Percentiles rank a stretch among this genome's conserved stretches.
Evolutionary conservation across 2,329 filamentous ascomycete species (phyloP).

Genomic region (Trichoderma sp.): DNA sequence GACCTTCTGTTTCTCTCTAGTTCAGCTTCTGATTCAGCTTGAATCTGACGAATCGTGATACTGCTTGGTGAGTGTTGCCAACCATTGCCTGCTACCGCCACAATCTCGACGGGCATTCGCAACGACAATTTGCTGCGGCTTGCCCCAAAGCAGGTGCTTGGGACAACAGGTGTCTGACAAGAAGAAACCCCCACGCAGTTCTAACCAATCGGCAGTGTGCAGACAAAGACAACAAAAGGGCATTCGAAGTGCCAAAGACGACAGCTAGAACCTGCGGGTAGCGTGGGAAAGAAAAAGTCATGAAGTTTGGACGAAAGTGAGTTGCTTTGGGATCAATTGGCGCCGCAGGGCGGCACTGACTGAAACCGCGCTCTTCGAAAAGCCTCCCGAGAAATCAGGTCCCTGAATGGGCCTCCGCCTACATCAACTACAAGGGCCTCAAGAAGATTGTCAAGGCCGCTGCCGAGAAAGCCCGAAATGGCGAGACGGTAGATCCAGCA

Average conservation of each 20-base stretch:
- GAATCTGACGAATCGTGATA: background rate
- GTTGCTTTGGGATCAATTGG: slow-evolving; percentile 32
- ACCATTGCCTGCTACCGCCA: background rate
- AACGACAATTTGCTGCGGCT: background rate
- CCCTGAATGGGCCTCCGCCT: slow-evolving; percentile 80
- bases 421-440: slow-evolving; percentile 87
- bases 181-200: slow-evolving; percentile 13
- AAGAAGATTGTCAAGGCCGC: slow-evolving; percentile 94
- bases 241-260: slow-evolving; percentile 3
- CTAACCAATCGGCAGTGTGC: slow-evolving; percentile 21
- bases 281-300: slow-evolving; percentile 35
- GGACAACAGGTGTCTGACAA: slow-evolving; percentile 5
- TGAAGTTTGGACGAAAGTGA: slow-evolving; percentile 68
- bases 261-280: background rate
- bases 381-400: slow-evolving; percentile 78
- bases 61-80: slow-evolving; percentile 6
- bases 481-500: slow-evolving; percentile 82
- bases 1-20: background rate
- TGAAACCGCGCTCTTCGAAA: slow-evolving; percentile 28
- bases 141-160: slow-evolving; percentile 1
- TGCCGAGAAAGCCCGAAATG: slow-evolving; percentile 64
- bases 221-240: background rate
- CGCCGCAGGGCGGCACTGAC: slow-evolving; percentile 25
- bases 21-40: background rate
- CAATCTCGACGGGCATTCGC: background rate